A percentile compares a stretch with the other conserved stretches of the same genome.
Evolutionary conservation across 2,329 filamentous ascomycete genomes (phyloP).

Genomic region (Ophiostoma novo-ulmi): DNA sequence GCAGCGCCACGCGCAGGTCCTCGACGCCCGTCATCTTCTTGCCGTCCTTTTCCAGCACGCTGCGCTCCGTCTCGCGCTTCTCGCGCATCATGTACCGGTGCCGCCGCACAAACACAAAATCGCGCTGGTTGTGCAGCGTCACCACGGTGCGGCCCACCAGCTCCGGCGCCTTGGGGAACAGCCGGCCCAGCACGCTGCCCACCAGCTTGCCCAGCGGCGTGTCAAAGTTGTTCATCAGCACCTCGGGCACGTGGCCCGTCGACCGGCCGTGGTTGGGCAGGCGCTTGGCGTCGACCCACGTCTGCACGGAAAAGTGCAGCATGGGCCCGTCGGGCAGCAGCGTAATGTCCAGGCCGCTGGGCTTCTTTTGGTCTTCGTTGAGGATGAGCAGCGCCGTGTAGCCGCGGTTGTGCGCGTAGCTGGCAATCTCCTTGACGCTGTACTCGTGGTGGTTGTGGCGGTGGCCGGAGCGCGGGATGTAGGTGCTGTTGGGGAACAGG

Average conservation of each 20-base stretch:
- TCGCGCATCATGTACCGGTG: constrained; percentile 93
- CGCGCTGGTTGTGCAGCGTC: constrained; percentile 88
- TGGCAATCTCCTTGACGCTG: constrained; percentile 81
- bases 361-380: constrained; percentile 83
- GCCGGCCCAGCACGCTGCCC: constrained; percentile 72
- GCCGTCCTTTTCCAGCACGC: constrained; percentile 73
- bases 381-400: constrained; percentile 82
- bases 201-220: constrained; percentile 86
- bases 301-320: constrained; percentile 85
- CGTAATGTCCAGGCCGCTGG: constrained; percentile 75
- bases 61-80: constrained; percentile 80
- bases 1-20: constrained; percentile 76
- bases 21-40: constrained; percentile 80
- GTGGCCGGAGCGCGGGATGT: constrained; percentile 81
- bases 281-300: constrained; percentile 83
- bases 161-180: constrained; percentile 70
- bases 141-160: constrained; percentile 81
- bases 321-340: constrained; percentile 82
- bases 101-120: constrained; percentile 88
- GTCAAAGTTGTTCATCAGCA: constrained; percentile 89
- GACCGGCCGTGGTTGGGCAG: constrained; percentile 84
- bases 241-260: constrained; percentile 84
- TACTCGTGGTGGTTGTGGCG: constrained; percentile 78
- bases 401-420: constrained; percentile 73
- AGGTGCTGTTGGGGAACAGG: constrained; percentile 80